Base-by-base conservation (phyloP, 2,329 filamentous ascomycete genomes). In the Hypoxylon sp. region DNA sequence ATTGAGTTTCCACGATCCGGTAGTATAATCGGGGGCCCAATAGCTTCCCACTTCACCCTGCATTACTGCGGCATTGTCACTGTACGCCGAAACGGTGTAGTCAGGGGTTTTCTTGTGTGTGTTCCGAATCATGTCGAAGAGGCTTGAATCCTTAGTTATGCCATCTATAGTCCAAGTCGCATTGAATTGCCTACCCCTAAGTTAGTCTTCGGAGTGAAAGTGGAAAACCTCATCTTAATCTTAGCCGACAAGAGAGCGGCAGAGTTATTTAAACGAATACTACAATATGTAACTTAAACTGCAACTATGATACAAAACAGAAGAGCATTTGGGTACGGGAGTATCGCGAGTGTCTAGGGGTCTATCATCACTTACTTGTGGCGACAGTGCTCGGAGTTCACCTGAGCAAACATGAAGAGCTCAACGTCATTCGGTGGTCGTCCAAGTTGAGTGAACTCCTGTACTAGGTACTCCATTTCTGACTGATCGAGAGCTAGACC, bases 351-450 rank as follows among this genome's bases (percentile, higher is more conserved):
- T 8, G 7, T 20, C 27, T 7, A 25, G 20, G n/a, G 27, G 26
- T 17, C 9, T 15, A 35, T 38, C 20, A 34, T 42, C 7, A 53
- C 56, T 59, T 57, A 57, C 43, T 61, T 63, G 31, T 68, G 64
- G 7, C 64, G 62, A 49, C 64, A 67, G 43, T 97, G 93, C 78
- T 99, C 94, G 2, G 93, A 97, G 77, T 97, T 97, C 70, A 99
- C 93, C 74, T 99, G 94, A 11, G 93, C 93, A 71, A 97, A 99
- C 94, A 97, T 97, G 79, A 97, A 97, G 15, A 97, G 80, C 75
- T 99, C 94, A 32, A 97, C 90, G 69, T 97, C 94, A 54, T 91
- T 87, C 70, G 79, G 79, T 38, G 84, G 75, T 40, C 77, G 71
- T 3, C 80, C 79, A 20, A 85, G 81, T 26, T 84, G 77, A 4